phyloP scores from a whole-genome alignment of 148 eudicot species.

The Amaranthus cruentus region DNA sequence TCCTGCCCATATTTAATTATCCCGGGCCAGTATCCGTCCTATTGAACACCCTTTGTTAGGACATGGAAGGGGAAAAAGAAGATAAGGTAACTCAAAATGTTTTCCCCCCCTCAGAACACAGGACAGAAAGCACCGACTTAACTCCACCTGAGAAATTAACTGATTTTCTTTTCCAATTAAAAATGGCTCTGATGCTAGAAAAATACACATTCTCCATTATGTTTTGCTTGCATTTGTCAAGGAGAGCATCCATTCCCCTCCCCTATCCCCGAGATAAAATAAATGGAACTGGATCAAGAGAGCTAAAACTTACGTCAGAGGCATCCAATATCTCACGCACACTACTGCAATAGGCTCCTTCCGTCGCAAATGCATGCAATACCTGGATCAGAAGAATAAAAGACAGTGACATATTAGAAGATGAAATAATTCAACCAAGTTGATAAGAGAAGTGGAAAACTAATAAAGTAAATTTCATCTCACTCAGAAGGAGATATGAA shows the following conservation, averaged over 20 bases:
- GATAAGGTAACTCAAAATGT: no score
- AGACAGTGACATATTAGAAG: neutral
- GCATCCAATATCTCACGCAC: constrained; percentile 82
- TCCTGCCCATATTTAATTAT: no score
- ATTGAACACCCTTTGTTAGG: no score
- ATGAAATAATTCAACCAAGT: neutral
- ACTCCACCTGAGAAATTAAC: no score
- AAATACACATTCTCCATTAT: neutral
- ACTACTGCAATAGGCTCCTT: constrained; percentile 90
- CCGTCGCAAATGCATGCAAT: constrained; percentile 94
- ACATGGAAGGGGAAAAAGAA: no score
- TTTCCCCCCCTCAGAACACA: no score
- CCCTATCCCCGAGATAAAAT: neutral
- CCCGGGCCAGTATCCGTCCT: no score
- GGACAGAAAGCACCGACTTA: no score
- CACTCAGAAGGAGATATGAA: neutral
- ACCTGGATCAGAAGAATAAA: constrained; percentile 48
- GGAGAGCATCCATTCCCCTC: neutral
- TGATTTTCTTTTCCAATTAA: no score
- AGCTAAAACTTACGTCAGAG: constrained; percentile 65
- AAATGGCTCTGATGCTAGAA: no score
- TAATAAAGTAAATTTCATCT: neutral
- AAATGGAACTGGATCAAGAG: neutral
- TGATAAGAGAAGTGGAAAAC: no score
- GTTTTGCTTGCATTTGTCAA: no score